Percentiles rank a stretch among this genome's conserved stretches.
These are phyloP conservation scores for Tolypocladium guangdongense DNA, from an alignment of 2,329 filamentous ascomycete species.

Conservation along the genomic window DNA sequence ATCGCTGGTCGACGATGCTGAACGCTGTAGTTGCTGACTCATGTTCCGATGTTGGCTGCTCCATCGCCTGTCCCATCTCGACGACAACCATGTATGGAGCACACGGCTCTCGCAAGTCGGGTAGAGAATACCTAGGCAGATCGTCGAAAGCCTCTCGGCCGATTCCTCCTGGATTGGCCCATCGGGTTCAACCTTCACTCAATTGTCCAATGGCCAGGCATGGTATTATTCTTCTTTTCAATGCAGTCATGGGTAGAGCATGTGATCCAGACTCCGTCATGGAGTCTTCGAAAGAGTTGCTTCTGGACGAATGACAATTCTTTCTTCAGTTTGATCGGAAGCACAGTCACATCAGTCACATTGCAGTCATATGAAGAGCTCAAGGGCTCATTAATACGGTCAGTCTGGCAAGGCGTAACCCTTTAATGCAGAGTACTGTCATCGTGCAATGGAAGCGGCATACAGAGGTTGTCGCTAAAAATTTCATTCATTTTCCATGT, in stretches of 20 bases:
- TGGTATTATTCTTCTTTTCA: no score
- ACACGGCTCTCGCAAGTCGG: not conserved
- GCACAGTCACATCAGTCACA: not conserved
- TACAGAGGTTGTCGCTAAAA: slow-evolving; percentile 21
- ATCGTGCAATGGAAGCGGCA: slow-evolving; percentile 6
- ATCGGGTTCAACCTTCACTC: not conserved
- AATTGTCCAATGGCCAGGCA: no score
- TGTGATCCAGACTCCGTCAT: not conserved
- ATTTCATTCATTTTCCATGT: slow-evolving; percentile 30
- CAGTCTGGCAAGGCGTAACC: not conserved
- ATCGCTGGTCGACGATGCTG: not conserved
- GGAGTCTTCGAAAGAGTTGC: not conserved
- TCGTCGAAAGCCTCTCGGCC: not conserved
- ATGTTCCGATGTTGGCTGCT: no score
- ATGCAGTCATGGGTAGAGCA: no score
- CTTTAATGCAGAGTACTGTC: not conserved
- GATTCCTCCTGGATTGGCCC: not conserved
- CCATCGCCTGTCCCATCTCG: not conserved
- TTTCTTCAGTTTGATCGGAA: not conserved
- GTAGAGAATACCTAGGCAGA: not conserved
- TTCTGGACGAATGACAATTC: not conserved
- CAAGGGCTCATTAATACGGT: not conserved
- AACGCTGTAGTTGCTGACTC: no score
- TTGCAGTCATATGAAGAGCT: not conserved
- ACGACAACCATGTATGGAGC: not conserved